These are phyloP conservation scores for Penicillium mononematosum DNA, from an alignment of 495 filamentous ascomycete genomes.

Conservation along the genomic window DNA sequence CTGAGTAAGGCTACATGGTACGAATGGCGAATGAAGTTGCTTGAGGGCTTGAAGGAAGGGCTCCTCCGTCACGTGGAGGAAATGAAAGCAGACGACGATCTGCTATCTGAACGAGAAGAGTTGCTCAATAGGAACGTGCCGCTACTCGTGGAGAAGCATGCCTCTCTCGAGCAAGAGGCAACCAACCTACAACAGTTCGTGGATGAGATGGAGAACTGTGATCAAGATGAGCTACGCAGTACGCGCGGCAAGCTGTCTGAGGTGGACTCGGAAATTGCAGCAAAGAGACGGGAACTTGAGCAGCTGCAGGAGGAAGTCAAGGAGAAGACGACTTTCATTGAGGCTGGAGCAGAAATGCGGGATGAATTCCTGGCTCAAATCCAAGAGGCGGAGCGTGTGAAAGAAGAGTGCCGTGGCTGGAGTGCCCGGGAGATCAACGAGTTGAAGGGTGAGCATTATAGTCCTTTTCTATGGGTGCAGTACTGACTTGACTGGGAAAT, in stretches of 20 bases:
- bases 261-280: slow-evolving; percentile 64
- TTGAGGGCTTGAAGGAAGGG: slow-evolving; percentile 77
- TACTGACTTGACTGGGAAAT: slow-evolving; percentile 2
- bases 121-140: slow-evolving; percentile 67
- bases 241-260: slow-evolving; percentile 62
- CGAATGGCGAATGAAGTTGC: slow-evolving; percentile 90
- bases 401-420: slow-evolving; percentile 88
- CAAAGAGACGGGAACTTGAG: slow-evolving; percentile 63
- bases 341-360: slow-evolving; percentile 60
- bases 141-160: slow-evolving; percentile 53
- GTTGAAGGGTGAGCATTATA: slow-evolving; percentile 58
- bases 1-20: slow-evolving; percentile 97
- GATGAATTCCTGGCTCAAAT: slow-evolving; percentile 70
- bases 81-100: slow-evolving; percentile 70
- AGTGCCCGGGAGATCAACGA: slow-evolving; percentile 71
- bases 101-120: slow-evolving; percentile 65
- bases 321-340: slow-evolving; percentile 61
- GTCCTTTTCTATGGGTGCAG: slow-evolving; percentile 11
- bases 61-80: slow-evolving; percentile 70
- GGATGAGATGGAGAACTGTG: slow-evolving; percentile 73
- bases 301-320: slow-evolving; percentile 62
- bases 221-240: slow-evolving; percentile 71
- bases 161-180: slow-evolving; percentile 61
- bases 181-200: slow-evolving; percentile 64
- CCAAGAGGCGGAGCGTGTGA: slow-evolving; percentile 75